phyloP scores from a whole-genome alignment of 2,329 filamentous ascomycete genomes.

The Microdochium paspali region DNA sequence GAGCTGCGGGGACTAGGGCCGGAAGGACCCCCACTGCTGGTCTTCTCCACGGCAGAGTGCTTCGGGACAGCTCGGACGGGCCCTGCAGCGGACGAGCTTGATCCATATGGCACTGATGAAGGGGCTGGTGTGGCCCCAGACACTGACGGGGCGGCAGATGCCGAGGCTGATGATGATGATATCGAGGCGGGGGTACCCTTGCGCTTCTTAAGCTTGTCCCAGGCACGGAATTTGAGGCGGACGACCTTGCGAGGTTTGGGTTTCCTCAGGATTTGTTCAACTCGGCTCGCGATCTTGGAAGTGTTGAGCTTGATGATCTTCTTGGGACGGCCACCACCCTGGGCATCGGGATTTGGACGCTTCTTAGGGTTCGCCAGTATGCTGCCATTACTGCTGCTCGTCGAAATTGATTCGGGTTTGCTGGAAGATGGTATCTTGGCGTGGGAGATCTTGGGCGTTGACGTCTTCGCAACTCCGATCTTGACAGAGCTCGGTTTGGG shows the following conservation, averaged over 20 bases:
- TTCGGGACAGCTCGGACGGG: neutral
- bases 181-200: conserved; percentile 14
- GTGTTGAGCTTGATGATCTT: conserved; percentile 22
- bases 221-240: conserved; percentile 17
- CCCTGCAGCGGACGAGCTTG: neutral
- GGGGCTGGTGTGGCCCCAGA: neutral
- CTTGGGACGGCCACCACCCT: conserved; percentile 14
- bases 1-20: neutral
- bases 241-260: conserved; percentile 10
- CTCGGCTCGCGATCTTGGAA: conserved; percentile 11
- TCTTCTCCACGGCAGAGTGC: neutral
- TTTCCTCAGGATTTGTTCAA: conserved; percentile 9
- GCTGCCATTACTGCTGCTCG: conserved; percentile 1
- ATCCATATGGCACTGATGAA: neutral
- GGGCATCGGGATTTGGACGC: conserved; percentile 16
- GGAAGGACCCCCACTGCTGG: neutral
- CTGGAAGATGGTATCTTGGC: neutral
- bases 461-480: neutral
- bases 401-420: neutral
- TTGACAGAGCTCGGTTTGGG: neutral
- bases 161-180: conserved; percentile 2
- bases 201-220: conserved; percentile 14
- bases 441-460: conserved; percentile 3
- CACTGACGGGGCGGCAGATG: neutral
- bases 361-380: conserved; percentile 9